Evolutionary conservation across 2,329 filamentous ascomycete genomes (phyloP), one percentile per base, ranked within the genome.

Genomic region (Chaetomium sp.): DNA sequence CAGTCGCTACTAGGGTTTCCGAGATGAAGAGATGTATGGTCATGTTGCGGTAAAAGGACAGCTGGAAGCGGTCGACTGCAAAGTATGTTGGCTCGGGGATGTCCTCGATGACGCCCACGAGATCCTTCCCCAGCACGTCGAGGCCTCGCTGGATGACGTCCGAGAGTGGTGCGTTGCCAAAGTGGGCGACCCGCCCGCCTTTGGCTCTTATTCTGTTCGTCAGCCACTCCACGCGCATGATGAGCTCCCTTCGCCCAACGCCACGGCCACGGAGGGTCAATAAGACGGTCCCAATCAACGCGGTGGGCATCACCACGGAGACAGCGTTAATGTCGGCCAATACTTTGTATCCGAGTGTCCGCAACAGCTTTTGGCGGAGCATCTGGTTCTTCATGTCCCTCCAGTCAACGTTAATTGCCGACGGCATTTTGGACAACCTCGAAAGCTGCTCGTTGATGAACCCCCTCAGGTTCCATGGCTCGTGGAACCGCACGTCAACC

Each of bases 41-140:
- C 95, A 98, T 98, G 77, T 99, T 99, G 60, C 95, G 89, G 78
- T 99, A 99, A 77, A 99, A 99, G 0, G 93, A 97, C 10, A 99
- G 85, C 75, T 99, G 95, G 80, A 99, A 99, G 60, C 93, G 86
- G 76, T 99, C 95, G 47, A 97, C 93, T 4, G 95, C 95, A 72
- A 92, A 97, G 77, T 92, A 98, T 0, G 95, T 98, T 21, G 92
- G 91, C 75, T 99, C 95, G 0, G 91, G 90, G 5, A 99, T 79
- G 0, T 89, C 92, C 45, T 89, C 85, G 0, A 96, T 83, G 4
- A 89, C 81, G 4, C 93, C 92, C 0, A 99, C 93, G 1, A 99
- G 84, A 58, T 95, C 90, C 61, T 92, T 91, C 0, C 95, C 95
- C 0, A 99, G 83, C 0, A 98, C 95, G 56, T 97, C 94, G 2